Evolutionary conservation across 2,329 filamentous ascomycete genomes (phyloP).

Genomic region (Curvularia eragrostidis): DNA sequence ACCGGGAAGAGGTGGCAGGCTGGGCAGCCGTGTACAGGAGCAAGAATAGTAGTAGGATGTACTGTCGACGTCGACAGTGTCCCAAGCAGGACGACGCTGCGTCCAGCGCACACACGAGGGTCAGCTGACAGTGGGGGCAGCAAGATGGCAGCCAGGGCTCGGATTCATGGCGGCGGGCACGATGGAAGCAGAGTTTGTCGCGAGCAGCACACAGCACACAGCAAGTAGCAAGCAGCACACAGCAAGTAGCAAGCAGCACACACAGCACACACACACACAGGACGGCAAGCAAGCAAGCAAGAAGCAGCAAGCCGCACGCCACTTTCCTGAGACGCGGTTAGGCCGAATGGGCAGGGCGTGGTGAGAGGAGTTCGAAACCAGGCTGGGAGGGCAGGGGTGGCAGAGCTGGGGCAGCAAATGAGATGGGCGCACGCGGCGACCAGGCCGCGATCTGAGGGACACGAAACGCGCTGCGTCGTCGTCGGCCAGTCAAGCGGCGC

Average conservation of each 20-base stretch:
- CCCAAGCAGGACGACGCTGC: no score
- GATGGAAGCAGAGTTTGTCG: no score
- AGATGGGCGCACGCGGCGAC: slow-evolving; percentile 29
- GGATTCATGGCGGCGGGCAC: slow-evolving; percentile 16
- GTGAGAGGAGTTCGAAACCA: slow-evolving; percentile 26
- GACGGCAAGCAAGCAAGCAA: not conserved
- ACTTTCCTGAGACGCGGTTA: slow-evolving; percentile 32
- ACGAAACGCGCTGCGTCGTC: slow-evolving; percentile 41
- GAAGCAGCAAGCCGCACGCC: slow-evolving; percentile 10
- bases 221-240: slow-evolving; percentile 17
- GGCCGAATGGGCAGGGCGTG: slow-evolving; percentile 28
- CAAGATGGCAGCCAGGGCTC: slow-evolving; percentile 13
- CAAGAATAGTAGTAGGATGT: slow-evolving; percentile 21
- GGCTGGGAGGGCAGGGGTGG: slow-evolving; percentile 32
- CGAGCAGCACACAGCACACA: slow-evolving; percentile 20
- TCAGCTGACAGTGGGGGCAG: slow-evolving; percentile 40
- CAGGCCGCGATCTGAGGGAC: slow-evolving; percentile 20
- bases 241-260: slow-evolving; percentile 1
- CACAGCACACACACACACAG: no score
- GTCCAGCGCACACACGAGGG: slow-evolving; percentile 23
- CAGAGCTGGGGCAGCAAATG: slow-evolving; percentile 43
- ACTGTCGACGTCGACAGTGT: not conserved
- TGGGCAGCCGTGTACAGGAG: slow-evolving; percentile 7
- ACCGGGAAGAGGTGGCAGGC: slow-evolving; percentile 18
- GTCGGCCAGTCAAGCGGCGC: slow-evolving; percentile 58